Base-by-base conservation (phyloP, 305 asterid genomes). In the Euphrasia arctica region DNA sequence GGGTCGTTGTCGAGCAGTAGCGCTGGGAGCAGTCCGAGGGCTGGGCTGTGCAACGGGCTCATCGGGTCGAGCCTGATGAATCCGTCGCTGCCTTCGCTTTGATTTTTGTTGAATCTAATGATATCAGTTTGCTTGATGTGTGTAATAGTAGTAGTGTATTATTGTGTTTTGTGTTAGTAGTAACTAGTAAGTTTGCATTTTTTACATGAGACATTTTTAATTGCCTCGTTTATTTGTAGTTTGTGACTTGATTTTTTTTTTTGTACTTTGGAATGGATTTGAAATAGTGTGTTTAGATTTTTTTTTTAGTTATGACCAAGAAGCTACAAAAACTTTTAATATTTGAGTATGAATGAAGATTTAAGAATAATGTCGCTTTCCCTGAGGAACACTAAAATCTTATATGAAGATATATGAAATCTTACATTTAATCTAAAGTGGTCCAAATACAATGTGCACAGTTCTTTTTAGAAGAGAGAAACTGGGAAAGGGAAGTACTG, bases 1-100 rank as follows among this genome's bases (percentile, higher is more conserved):
- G 84, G 76, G 9, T 93, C 96, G 2, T 77, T 80, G 6, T 93
- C 96, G 0, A 93, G 90, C 70, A 82, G 97, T 81, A 88, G 96
- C 31, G 88, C 89, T 0, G 87, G 86, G 2, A 90, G 97, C 59
- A 93, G 99, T 78, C 99, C 99, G 0, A 70, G 84, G 48, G 83
- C 83, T 0, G 92, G 25, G 3, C 25, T 54, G 6, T 74, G 80
- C 78, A 77, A 64, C 13, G 76, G 74, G 4, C 42, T 75, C 4
- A 55, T 73, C 3, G 75, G 78, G 55, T 58, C 81, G 1, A 75
- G 82, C 8, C 70, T 74, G 13, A 64, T 68, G 78, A 73, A 78
- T 54, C 82, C 93, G 5, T 70, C 77, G 5, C 41, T 54, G 36
- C 59, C 59, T 28, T 12, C 59, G 14, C 55, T 50, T 50, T 50